Evolutionary conservation across 306 rosid species (phyloP).

Genomic region (Pachyrhizus erosus): DNA sequence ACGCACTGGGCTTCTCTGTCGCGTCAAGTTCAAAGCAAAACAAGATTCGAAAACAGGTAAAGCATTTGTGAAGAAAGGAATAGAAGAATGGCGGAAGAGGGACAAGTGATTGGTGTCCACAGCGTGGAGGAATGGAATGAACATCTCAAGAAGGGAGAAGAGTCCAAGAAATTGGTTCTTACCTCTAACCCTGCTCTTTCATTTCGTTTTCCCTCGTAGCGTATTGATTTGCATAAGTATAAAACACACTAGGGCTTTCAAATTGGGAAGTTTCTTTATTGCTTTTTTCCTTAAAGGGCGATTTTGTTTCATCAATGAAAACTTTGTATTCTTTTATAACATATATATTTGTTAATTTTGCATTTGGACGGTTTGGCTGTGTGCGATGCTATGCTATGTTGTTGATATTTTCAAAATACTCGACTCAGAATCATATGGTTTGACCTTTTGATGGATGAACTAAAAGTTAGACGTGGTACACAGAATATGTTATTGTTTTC

Average conservation of each 20-base stretch:
- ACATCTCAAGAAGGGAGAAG: slow-evolving; percentile 51
- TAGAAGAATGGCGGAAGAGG: slow-evolving; percentile 48
- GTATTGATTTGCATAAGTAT: not conserved
- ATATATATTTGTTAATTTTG: not conserved
- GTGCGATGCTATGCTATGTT: not conserved
- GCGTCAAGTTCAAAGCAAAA: not conserved
- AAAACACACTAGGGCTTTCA: slow-evolving; percentile 22
- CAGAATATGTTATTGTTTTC: not conserved
- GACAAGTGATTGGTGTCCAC: slow-evolving; percentile 63
- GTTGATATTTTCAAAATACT: not conserved
- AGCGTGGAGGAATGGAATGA: slow-evolving; percentile 53
- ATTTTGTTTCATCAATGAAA: not conserved
- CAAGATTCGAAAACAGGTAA: too few species aligned
- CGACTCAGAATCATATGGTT: not conserved
- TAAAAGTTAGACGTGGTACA: not conserved
- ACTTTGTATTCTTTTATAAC: not conserved
- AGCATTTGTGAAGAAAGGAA: not conserved
- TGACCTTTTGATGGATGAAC: not conserved
- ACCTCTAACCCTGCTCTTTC: not conserved
- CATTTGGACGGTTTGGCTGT: not conserved
- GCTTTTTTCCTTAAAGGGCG: not conserved
- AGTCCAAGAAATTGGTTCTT: slow-evolving; percentile 59
- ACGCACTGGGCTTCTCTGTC: too few species aligned
- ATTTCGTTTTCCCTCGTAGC: not conserved
- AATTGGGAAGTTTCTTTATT: not conserved